Evolutionary conservation across 306 rosid genomes (phyloP), one percentile per base, ranked within the genome.

Genomic region (Cicer chorassanicum): DNA sequence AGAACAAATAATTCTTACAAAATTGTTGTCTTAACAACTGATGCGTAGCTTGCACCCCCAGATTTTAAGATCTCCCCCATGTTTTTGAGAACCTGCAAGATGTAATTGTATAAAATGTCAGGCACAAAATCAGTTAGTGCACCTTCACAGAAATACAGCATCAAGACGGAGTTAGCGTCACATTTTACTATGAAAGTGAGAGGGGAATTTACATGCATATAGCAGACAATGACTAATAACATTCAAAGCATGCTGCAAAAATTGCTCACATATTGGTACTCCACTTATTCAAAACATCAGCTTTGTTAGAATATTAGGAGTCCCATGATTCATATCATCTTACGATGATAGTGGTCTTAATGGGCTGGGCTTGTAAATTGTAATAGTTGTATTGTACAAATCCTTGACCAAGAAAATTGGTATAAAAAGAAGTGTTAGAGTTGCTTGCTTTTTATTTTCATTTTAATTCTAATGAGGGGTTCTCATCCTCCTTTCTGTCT

Each of bases 21-120:
- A 49, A 93, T 93, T 48, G 98, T 93, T 12, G 98, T 93, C 86
- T 94, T 94, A 40, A 94, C 98, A 76, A 94, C 98, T 4, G 98
- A 86, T 11, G 93, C 80, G 62, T 88, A 91, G 84, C 78, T 71
- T 8, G 89, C 88, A 68, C 96, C 97, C 65, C 98, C 84, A 4
- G 93, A 90, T 82, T 86, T 91, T 74, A 94, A 83, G 81, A 94
- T 94, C 84, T 94, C 98, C 34, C 97, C 98, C 87, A 91, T 90
- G 70, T 94, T 91, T 87, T 89, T 94, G 0, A 94, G 92, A 79
- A 94, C 76, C 97, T 94, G 79, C 62, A 61, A 43, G 19, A 46
- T 76, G 38, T 24, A 81, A 45, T 54, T 55, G 63, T 65, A 65
- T 14, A 16, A 54, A 80, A 39, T 10, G 57, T 72, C 44, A 68